These are phyloP conservation scores for Taphrina confusa DNA, from an alignment of 1,139 yeast species.

Conservation along the genomic window DNA sequence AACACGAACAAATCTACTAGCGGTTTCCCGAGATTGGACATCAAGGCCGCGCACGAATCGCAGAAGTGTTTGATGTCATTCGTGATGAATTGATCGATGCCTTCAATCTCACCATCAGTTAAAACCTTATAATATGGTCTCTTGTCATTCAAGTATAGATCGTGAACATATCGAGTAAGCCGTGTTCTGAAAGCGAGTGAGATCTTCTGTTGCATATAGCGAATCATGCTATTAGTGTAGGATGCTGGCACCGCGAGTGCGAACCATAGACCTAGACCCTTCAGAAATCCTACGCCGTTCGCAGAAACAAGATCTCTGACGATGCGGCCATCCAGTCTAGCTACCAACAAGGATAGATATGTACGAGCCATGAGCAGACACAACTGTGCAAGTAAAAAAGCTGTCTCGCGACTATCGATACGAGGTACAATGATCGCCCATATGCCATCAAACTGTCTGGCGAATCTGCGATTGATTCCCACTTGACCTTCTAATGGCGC, in stretches of 20 bases:
- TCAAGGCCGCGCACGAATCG: constrained; percentile 77
- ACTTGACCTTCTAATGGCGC: constrained; percentile 45
- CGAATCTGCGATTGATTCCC: constrained; percentile 59
- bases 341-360: constrained; percentile 80
- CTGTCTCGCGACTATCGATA: constrained; percentile 65
- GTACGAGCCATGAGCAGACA: constrained; percentile 77
- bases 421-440: constrained; percentile 76
- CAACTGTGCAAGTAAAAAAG: constrained; percentile 68
- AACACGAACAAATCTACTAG: constrained; percentile 84
- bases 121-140: constrained; percentile 77
- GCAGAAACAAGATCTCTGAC: constrained; percentile 87
- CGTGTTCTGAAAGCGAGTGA: constrained; percentile 84
- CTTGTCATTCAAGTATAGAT: constrained; percentile 76
- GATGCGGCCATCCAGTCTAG: constrained; percentile 87
- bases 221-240: constrained; percentile 87
- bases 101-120: constrained; percentile 52
- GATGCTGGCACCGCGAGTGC: constrained; percentile 90
- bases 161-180: constrained; percentile 83
- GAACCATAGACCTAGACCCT: constrained; percentile 84
- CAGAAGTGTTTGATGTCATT: constrained; percentile 82
- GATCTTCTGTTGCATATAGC: constrained; percentile 72
- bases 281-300: constrained; percentile 68
- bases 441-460: constrained; percentile 71
- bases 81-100: constrained; percentile 74
- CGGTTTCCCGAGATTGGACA: constrained; percentile 90